Base-by-base conservation (phyloP, 345 rosid genomes). In the Cardamine chenopodiifolia region DNA sequence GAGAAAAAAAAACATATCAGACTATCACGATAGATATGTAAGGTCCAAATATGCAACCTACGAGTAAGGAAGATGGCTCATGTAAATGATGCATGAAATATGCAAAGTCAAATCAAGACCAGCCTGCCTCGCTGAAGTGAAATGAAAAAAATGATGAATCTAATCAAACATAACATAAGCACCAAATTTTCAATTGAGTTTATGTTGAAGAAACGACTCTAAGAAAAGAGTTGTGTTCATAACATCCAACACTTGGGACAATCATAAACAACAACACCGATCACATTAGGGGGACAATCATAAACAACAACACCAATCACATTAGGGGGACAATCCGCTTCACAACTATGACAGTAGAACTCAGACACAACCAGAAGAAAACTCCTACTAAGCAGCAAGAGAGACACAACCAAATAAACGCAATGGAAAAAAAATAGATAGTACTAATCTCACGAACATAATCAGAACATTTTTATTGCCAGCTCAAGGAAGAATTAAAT, bases 1-100 rank as follows among this genome's bases (percentile, higher is more conserved):
- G 68, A 50, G 62, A 72, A 74, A 58, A 72, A 74, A 58, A 31
- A 19, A 53, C 67, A 64, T 64, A 19, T n/a, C 59, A 56, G 59
- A 48, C 8, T 56, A 62, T 11, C 63, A 31, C 40, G 73, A 40
- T 26, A 55, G 18, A 63, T 32, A 70, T 22, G 47, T 12, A 59
- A 62, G 62, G 35, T 39, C 42, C 50, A 68, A 58, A 37, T 53
- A 28, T 22, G 58, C 67, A 68, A 34, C 67, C 52, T 35, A 48
- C 14, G 22, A 62, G 47, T 50, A 57, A 5, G 22, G 52, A 62
- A 34, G 34, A 7, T 74, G 61, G 32, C 29, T 64, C 71, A 55
- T 15, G 39, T 15, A 55, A 62, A 29, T 31, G 31, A 65, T 26
- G 22, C 19, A 53, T 18, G 37, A 60, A 62, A 56, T 9, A 31